Base-by-base conservation (phyloP, 257 asterid genomes). In the Primulina eburnea region DNA sequence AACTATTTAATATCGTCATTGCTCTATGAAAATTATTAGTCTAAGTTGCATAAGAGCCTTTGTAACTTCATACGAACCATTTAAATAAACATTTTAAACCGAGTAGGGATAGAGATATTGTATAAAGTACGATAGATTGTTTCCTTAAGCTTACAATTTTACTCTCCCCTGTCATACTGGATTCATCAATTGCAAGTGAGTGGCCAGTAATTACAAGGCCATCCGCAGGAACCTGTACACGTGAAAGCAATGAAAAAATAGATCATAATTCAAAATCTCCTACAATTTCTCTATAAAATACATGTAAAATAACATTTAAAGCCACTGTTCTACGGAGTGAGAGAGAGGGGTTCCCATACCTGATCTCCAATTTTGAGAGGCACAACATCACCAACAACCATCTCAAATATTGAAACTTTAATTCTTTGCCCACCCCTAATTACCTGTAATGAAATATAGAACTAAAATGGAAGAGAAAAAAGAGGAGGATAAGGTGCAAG, bases 81-180 rank as follows among this genome's bases (percentile, higher is more conserved):
- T 12, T 43, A 43, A 35, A 12, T 43, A 43, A 43, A 43, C 53
- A 43, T 43, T 11, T 43, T 43, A 43, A 11, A 43, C n/a, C 6
- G 53, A 43, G 2, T 0, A 3, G 1, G 53, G 53, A 43, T 33
- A 4, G 37, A 33, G 17, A 6, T 11, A 12, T 43, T 43, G 17
- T n/a, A 38, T 62, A 64, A 64, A 29, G 68, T 57, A 70, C 55
- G 60, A 47, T 37, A 64, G 26, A 60, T 32, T 67, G 63, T 47
- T 67, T 69, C 62, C 50, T 2, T 64, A 68, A 30, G 69, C 98
- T 79, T 80, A 93, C 98, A 68, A 89, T 89, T 82, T 89, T 93
- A 79, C 97, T 90, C 82, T 93, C 98, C 76, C 97, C 97, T 17
- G 98, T 93, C 98, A 93, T 93, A 78, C 98, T 93, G 65, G 98